Percentiles rank a stretch among this genome's conserved stretches.
These are phyloP conservation scores for Cutaneotrichosporon cyanovorans DNA, from an alignment of 1,284 basidiomycete genomes.

Conservation along the genomic window DNA sequence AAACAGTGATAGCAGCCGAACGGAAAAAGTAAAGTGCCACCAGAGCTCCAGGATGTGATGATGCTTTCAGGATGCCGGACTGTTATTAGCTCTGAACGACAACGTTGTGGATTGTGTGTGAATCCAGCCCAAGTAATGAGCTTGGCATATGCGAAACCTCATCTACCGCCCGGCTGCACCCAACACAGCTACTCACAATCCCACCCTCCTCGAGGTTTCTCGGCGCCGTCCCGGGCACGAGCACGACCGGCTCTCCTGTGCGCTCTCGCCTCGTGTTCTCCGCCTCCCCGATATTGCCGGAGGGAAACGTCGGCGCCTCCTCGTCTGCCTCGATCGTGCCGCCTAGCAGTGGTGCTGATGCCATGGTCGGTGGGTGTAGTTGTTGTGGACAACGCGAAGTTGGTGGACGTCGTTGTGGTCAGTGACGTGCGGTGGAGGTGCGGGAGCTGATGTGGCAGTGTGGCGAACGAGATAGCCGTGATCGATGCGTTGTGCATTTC, in stretches of 20 bases:
- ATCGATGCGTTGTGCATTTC: too few relatives aligned
- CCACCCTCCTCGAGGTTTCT: slow-evolving; percentile 37
- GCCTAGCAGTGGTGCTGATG: slow-evolving; percentile 33
- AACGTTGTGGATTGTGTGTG: too few relatives aligned
- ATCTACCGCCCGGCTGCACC: too few relatives aligned
- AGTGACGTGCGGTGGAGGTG: neutral
- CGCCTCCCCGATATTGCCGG: slow-evolving; percentile 38
- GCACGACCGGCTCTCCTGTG: slow-evolving; percentile 27
- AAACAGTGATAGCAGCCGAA: slow-evolving; percentile 72
- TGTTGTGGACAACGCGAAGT: neutral
- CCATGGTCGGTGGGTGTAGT: neutral
- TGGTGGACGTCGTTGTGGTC: too few relatives aligned
- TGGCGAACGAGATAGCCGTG: too few relatives aligned
- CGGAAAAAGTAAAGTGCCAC: slow-evolving; percentile 81
- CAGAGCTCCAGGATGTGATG: slow-evolving; percentile 73
- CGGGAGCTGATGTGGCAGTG: too few relatives aligned
- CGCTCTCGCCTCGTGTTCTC: slow-evolving; percentile 2
- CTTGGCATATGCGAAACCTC: too few relatives aligned
- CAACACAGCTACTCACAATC: slow-evolving; percentile 43
- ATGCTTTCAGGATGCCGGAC: slow-evolving; percentile 51
- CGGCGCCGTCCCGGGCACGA: slow-evolving; percentile 38
- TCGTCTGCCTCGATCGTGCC: slow-evolving; percentile 47
- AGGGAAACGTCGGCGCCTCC: slow-evolving; percentile 26
- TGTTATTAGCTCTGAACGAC: slow-evolving; percentile 10
- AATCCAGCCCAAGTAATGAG: too few relatives aligned